phyloP scores from a whole-genome alignment of 169 alveolate genomes.

The Eimeria praecox region DNA sequence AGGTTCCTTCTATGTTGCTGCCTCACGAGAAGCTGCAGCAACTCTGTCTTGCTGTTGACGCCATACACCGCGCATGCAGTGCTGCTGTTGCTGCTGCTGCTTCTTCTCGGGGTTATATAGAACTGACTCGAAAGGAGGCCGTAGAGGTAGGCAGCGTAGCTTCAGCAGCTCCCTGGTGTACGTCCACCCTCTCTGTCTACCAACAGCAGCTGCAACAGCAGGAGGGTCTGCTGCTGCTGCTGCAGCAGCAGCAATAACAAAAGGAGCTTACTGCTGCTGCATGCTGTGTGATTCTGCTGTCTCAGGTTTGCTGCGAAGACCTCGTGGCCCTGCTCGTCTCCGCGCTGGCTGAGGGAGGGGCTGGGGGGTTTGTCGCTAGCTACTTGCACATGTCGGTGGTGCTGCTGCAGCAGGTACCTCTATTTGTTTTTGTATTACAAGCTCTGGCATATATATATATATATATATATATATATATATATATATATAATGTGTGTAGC shows the following conservation, averaged over 20 bases:
- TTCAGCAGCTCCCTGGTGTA: not conserved
- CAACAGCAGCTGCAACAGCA: not conserved
- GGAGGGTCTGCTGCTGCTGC: too few species aligned
- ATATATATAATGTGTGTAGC: too few species aligned
- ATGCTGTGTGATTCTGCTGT: not conserved
- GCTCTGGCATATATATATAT: too few species aligned
- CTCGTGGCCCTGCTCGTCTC: constrained; percentile 44
- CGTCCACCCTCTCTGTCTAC: not conserved
- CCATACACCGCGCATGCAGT: constrained; percentile 59
- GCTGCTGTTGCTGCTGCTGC: constrained; percentile 50
- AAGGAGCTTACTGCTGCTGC: not conserved
- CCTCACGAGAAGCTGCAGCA: constrained; percentile 64
- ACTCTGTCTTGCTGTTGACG: constrained; percentile 38
- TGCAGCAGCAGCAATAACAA: not conserved
- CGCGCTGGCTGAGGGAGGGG: constrained; percentile 10
- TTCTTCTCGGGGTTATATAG: not conserved
- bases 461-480: too few species aligned
- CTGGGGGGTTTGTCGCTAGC: constrained; percentile 14
- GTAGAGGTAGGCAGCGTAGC: constrained; percentile 40
- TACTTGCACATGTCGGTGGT: constrained; percentile 37
- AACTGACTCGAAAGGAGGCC: not conserved
- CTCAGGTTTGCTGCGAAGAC: constrained; percentile 47
- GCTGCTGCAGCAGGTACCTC: constrained; percentile 39
- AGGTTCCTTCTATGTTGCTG: constrained; percentile 56
- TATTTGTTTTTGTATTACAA: not conserved